A percentile compares a stretch with the other conserved stretches of the same genome.
Evolutionary conservation across 139 green algal species (phyloP).

Genomic region (Tetraselmis chui): DNA sequence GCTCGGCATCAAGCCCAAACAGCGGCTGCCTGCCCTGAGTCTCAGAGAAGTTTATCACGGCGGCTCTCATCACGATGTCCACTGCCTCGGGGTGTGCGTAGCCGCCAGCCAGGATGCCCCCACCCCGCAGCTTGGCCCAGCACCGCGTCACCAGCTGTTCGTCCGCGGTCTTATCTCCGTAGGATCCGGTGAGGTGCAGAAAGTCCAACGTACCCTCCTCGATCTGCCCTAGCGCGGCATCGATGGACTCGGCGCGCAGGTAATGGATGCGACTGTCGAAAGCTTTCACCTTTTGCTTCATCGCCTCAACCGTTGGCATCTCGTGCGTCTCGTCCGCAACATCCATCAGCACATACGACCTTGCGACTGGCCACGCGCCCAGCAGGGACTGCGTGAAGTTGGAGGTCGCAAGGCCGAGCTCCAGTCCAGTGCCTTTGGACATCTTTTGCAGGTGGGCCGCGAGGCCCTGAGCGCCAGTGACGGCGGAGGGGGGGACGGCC

Average conservation of each 20-base stretch:
- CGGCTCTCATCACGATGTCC: conserved; percentile 20
- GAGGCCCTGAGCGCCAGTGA: neutral
- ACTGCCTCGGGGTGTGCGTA: neutral
- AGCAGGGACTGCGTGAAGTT: neutral
- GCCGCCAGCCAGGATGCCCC: conserved; percentile 29
- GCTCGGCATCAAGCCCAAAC: conserved; percentile 12
- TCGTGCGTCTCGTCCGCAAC: neutral
- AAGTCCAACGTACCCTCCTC: conserved; percentile 34
- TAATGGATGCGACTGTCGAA: neutral
- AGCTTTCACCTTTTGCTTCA: neutral
- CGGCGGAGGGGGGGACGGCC: neutral
- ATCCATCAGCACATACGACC: neutral
- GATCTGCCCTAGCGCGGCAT: conserved; percentile 5
- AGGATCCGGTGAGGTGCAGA: conserved; percentile 39
- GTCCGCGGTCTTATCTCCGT: conserved; percentile 36
- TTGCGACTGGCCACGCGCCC: neutral
- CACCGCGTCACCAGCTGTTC: conserved; percentile 27
- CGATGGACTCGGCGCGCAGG: neutral
- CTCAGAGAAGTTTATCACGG: neutral
- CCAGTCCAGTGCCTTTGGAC: neutral
- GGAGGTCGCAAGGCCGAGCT: neutral
- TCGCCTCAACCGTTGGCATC: neutral
- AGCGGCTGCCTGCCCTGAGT: neutral
- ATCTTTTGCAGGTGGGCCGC: neutral
- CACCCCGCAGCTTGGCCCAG: conserved; percentile 35